Evolutionary conservation across 1,139 yeast species (phyloP), one percentile per base, ranked within the genome.

Genomic region (Geotrichum citri-aurantii): DNA sequence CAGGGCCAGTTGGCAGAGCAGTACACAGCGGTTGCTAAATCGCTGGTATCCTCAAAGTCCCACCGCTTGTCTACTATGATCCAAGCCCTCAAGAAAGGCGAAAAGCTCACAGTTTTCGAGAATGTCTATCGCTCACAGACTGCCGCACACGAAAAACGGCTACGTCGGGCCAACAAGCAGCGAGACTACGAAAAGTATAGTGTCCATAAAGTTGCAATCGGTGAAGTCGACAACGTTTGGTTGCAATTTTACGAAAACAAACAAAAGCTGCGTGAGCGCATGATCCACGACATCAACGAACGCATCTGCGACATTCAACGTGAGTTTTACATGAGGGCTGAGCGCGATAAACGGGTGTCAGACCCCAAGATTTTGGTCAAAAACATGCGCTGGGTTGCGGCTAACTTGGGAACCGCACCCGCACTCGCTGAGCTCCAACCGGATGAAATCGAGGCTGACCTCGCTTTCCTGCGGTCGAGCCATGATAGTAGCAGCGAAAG

Each of bases 1-100:
- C 75, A 71, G 59, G 67, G 67, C 17, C 57, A 61, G 31, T 64
- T 70, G 53, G 70, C 71, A 12, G 57, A 53, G 23, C 67, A 68
- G 56, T 71, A 71, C 59, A 59, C 63, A 33, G 66, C 64, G 54
- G 60, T 71, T 24, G 70, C 75, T 21, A 61, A 63, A 44, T 57
- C 62, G 46, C 62, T 71, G 24, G 64, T 72, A 14, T 61, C 61
- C n/a, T 71, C 70, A 19, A 63, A 69, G 37, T 66, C 69, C 24
- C 63, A 65, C 23, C 65, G 74, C 29, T 64, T 71, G 11, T 54
- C 65, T 21, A 65, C 62, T 31, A 68, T 71, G 64, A 64, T 71
- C 52, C 59, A 54, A 50, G 68, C 69, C 8, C 58, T 67, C 54
- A 62, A 62, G 52, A 62, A 63, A 57, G 69, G 69, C 59, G 63